phyloP scores from a whole-genome alignment of 805 yeast genomes.

The Candida koratica region DNA sequence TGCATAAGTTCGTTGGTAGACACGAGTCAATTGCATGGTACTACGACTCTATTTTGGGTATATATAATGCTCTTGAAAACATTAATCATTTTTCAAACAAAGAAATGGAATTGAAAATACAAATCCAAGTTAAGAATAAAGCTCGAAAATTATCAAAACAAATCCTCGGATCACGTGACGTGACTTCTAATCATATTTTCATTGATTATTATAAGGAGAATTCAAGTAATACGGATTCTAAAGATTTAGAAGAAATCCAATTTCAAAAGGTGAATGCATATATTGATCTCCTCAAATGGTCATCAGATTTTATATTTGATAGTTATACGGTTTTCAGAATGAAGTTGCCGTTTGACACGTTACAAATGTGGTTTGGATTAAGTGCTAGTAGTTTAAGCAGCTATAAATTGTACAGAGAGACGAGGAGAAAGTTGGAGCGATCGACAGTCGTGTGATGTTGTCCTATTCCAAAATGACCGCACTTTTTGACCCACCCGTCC shows the following conservation, averaged over 20 bases:
- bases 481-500: too few species aligned
- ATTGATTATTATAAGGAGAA: constrained; percentile 11
- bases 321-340: constrained; percentile 38
- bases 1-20: constrained; percentile 39
- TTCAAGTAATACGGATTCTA: constrained; percentile 16
- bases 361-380: constrained; percentile 46
- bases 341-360: constrained; percentile 34
- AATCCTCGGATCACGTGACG: constrained; percentile 21
- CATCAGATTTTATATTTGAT: constrained; percentile 39
- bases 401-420: constrained; percentile 37
- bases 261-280: constrained; percentile 35
- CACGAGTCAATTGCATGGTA: constrained; percentile 72
- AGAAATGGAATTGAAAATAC: constrained; percentile 53
- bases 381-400: constrained; percentile 37
- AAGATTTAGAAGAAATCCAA: constrained; percentile 29
- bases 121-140: constrained; percentile 56
- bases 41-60: constrained; percentile 54
- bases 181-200: constrained; percentile 7
- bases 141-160: constrained; percentile 45
- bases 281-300: constrained; percentile 37
- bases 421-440: constrained; percentile 22
- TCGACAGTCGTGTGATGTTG: too few species aligned
- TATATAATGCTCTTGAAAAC: constrained; percentile 48
- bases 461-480: too few species aligned
- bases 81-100: constrained; percentile 41